A percentile compares a stretch with the other conserved stretches of the same genome.
Evolutionary conservation across 164 flowering plant genomes (phyloP).

Genomic region (Aristolochia californica): DNA sequence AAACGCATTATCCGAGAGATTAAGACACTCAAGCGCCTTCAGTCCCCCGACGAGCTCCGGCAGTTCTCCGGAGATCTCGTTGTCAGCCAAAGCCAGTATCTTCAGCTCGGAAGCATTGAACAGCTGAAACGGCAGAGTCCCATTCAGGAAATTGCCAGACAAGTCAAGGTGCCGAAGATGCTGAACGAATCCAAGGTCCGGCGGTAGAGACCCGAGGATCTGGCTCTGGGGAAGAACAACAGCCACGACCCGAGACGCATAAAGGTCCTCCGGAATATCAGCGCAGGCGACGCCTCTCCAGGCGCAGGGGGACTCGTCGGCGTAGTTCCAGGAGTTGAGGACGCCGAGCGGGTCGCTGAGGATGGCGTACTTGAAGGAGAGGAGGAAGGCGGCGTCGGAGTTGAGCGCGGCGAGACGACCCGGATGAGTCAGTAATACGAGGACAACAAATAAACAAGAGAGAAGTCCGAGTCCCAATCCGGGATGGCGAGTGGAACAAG

Average conservation of each 20-base stretch:
- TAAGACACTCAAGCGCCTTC: slow-evolving; percentile 40
- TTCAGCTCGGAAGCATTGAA: slow-evolving; percentile 43
- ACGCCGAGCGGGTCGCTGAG: slow-evolving; percentile 49
- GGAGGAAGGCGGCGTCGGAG: slow-evolving; percentile 53
- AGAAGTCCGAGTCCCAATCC: too few relatives aligned
- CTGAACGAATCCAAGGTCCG: slow-evolving; percentile 44
- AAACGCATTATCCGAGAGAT: slow-evolving; percentile 72
- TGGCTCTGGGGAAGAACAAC: slow-evolving; percentile 48
- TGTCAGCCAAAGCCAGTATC: slow-evolving; percentile 50
- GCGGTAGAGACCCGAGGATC: slow-evolving; percentile 58
- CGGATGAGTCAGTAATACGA: background rate
- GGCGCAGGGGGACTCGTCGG: slow-evolving; percentile 58
- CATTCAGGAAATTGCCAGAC: slow-evolving; percentile 74
- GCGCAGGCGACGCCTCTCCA: slow-evolving; percentile 73
- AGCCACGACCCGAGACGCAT: slow-evolving; percentile 38
- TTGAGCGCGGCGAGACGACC: slow-evolving; percentile 12
- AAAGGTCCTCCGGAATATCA: slow-evolving; percentile 1
- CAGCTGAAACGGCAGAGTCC: slow-evolving; percentile 45
- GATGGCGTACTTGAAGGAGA: slow-evolving; percentile 64
- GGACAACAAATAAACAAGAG: background rate
- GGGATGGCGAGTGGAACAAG: too few relatives aligned
- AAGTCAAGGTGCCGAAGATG: slow-evolving; percentile 58
- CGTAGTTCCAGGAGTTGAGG: slow-evolving; percentile 48
- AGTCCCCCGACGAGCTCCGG: slow-evolving; percentile 31
- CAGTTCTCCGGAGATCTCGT: slow-evolving; percentile 54